Evolutionary conservation across 2,329 filamentous ascomycete genomes (phyloP).

Genomic region (Thelonectria rubi): DNA sequence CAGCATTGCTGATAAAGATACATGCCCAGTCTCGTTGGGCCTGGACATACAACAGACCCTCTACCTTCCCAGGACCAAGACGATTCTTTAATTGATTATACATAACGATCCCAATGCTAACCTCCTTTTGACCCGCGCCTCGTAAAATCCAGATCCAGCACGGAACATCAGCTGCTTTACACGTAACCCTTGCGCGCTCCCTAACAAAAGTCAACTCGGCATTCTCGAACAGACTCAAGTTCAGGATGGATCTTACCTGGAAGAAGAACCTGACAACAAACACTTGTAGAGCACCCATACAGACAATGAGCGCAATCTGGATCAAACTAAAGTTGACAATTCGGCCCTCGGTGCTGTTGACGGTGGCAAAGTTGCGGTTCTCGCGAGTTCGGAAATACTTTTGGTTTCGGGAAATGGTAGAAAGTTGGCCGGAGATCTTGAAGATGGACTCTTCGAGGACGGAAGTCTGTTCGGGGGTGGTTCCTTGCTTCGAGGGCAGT

Average conservation of each 20-base stretch:
- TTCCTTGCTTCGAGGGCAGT: slow-evolving; percentile 88
- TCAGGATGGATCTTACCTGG: slow-evolving; percentile 66
- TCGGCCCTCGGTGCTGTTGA: slow-evolving; percentile 91
- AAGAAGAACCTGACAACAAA: slow-evolving; percentile 99
- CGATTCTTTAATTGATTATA: slow-evolving; percentile 43
- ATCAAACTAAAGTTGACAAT: slow-evolving; percentile 98
- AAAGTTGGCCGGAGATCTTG: slow-evolving; percentile 92
- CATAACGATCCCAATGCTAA: slow-evolving; percentile 41
- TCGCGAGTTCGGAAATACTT: slow-evolving; percentile 99
- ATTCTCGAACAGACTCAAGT: neutral
- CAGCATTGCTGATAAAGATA: slow-evolving; percentile 27
- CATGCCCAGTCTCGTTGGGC: slow-evolving; percentile 23
- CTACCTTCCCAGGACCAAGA: slow-evolving; percentile 26
- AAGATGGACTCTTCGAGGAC: slow-evolving; percentile 92
- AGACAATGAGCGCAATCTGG: slow-evolving; percentile 89
- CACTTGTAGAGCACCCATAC: slow-evolving; percentile 95
- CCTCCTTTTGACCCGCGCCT: slow-evolving; percentile 46
- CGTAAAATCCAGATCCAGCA: slow-evolving; percentile 41
- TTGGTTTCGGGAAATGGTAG: slow-evolving; percentile 94
- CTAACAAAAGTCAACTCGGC: slow-evolving; percentile 47
- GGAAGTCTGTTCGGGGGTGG: slow-evolving; percentile 87
- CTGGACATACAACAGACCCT: slow-evolving; percentile 24
- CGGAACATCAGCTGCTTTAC: slow-evolving; percentile 51
- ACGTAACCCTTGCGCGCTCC: slow-evolving; percentile 76
- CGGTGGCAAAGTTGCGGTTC: slow-evolving; percentile 98